Evolutionary conservation across 2,329 filamentous ascomycete genomes (phyloP).

Genomic region (Gliomastix tumulicola): DNA sequence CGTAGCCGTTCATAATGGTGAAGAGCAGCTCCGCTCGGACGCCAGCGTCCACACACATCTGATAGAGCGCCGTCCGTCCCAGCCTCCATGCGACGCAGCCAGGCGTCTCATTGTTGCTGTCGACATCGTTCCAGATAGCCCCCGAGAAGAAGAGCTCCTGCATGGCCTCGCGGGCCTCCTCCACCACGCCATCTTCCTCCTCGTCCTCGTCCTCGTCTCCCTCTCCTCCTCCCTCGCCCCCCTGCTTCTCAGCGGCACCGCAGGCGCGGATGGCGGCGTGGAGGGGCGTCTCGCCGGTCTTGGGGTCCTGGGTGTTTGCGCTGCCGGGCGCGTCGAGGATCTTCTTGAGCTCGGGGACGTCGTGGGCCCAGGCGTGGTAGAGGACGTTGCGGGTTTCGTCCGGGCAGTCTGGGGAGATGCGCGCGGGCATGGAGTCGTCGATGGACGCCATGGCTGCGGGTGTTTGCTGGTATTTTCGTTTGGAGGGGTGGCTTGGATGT

Average conservation of each 20-base stretch:
- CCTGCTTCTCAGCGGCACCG: constrained; percentile 29
- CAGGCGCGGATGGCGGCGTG: constrained; percentile 85
- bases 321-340: constrained; percentile 57
- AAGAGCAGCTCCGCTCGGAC: constrained; percentile 86
- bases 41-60: constrained; percentile 80
- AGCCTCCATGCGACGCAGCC: constrained; percentile 75
- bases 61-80: constrained; percentile 65
- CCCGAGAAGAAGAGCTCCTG: constrained; percentile 76
- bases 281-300: constrained; percentile 79
- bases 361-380: constrained; percentile 48
- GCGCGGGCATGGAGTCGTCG: constrained; percentile 43
- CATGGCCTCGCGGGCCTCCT: constrained; percentile 61
- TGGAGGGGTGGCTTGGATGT: too few species aligned
- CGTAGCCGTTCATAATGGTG: constrained; percentile 74
- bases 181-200: constrained; percentile 35
- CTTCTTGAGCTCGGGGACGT: constrained; percentile 59
- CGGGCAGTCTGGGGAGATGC: constrained; percentile 47
- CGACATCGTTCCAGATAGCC: constrained; percentile 96
- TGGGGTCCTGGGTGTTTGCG: constrained; percentile 75
- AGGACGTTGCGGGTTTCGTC: constrained; percentile 43
- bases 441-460: too few species aligned
- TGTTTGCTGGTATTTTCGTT: too few species aligned
- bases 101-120: constrained; percentile 80
- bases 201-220: constrained; percentile 19
- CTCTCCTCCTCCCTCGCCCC: constrained; percentile 9